phyloP scores from a whole-genome alignment of 2,329 filamentous ascomycete genomes.

The Apiospora rasikravindrae region DNA sequence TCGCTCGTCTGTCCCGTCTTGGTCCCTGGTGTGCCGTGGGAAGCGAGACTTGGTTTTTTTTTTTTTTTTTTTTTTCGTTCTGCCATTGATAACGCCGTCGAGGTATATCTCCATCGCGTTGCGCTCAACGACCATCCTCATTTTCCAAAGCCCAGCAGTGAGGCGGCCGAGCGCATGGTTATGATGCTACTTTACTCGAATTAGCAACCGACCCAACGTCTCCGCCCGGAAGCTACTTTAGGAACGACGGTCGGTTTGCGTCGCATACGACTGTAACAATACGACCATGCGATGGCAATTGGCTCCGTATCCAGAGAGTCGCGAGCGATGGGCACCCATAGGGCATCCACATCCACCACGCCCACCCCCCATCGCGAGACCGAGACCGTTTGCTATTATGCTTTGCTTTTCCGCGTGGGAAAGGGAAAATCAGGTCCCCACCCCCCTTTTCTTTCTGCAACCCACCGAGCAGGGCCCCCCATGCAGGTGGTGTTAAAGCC shows the following conservation, averaged over 20 bases:
- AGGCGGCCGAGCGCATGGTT: slow-evolving; percentile 5
- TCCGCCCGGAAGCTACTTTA: neutral
- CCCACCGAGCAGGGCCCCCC: neutral
- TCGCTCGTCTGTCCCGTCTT: neutral
- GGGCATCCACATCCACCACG: neutral
- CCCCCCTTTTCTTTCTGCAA: slow-evolving; percentile 5
- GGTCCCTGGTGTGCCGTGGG: neutral
- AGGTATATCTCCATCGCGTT: neutral
- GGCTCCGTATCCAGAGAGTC: neutral
- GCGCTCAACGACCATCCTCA: neutral
- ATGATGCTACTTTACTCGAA: neutral
- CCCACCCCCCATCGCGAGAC: too few species aligned
- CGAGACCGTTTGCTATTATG: neutral
- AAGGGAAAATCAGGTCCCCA: neutral
- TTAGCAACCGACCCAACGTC: slow-evolving; percentile 1
- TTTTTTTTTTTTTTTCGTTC: neutral
- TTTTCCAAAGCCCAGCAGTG: neutral
- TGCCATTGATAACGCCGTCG: neutral
- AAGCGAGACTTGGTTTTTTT: neutral
- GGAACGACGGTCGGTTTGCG: neutral
- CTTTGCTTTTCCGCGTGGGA: neutral
- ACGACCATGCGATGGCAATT: neutral
- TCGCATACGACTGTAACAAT: neutral
- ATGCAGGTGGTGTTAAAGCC: neutral
- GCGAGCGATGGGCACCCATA: neutral